Evolutionary conservation across 257 asterid genomes (phyloP).

Genomic region (Primulina huaijiensis): DNA sequence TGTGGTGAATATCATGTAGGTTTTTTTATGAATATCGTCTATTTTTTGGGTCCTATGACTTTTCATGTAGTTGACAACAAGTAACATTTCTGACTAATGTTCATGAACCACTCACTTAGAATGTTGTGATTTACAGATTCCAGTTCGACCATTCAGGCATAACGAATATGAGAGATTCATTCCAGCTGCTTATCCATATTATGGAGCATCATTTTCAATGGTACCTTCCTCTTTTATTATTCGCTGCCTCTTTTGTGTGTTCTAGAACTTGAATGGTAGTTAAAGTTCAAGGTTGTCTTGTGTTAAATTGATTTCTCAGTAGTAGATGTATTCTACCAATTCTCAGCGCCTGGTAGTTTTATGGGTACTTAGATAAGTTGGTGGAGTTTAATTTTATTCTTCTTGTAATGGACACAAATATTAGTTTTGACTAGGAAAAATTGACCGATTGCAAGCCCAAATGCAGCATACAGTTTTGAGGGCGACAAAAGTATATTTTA

Average conservation of each 20-base stretch:
- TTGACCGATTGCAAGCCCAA: neutral
- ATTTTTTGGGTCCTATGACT: neutral
- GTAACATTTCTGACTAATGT: constrained; percentile 2
- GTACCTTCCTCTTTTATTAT: constrained; percentile 35
- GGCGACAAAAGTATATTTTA: neutral
- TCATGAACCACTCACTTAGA: constrained; percentile 13
- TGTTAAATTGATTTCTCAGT: neutral
- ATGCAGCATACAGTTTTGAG: neutral
- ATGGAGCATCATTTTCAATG: constrained; percentile 83
- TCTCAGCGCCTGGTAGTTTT: neutral
- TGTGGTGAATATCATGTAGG: neutral
- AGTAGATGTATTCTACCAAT: neutral
- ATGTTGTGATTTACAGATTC: constrained; percentile 60
- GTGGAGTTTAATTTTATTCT: neutral
- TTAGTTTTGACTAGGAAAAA: neutral
- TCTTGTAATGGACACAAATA: neutral
- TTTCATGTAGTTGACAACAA: neutral
- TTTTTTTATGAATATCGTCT: no score
- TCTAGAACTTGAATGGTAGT: neutral
- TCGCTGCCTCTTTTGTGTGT: neutral
- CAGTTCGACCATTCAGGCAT: constrained; percentile 93
- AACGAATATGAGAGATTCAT: constrained; percentile 87
- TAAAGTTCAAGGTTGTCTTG: neutral
- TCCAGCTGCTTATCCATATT: constrained; percentile 82
- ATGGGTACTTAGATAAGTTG: neutral